Evolutionary conservation across 2,329 filamentous ascomycete genomes (phyloP).

Genomic region (Chaetomium olivaceum): DNA sequence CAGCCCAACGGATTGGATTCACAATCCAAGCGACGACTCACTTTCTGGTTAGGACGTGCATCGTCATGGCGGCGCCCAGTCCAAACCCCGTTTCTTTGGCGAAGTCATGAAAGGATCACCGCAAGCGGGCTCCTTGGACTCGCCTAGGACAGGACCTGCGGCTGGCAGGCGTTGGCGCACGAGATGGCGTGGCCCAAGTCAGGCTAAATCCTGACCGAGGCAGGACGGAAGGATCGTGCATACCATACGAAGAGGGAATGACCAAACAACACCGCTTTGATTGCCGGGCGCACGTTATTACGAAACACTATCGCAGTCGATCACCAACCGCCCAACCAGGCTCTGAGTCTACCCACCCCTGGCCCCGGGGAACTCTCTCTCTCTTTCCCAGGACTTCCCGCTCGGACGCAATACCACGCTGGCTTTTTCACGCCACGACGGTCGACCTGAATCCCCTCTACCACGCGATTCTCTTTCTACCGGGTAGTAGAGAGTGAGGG

Average conservation of each 20-base stretch:
- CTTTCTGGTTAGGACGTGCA: background rate
- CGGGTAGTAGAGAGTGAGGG: background rate
- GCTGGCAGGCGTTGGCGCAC: background rate
- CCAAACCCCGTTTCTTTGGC: background rate
- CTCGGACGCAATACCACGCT: background rate
- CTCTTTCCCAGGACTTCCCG: background rate
- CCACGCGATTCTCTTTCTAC: background rate
- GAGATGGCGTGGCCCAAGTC: background rate
- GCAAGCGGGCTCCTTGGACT: background rate
- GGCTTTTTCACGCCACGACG: background rate
- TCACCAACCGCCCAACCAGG: background rate
- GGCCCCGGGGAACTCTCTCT: too few species aligned
- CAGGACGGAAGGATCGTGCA: background rate
- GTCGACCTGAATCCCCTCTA: background rate
- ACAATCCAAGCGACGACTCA: background rate
- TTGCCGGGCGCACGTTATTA: background rate
- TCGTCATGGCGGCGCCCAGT: background rate
- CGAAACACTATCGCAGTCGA: background rate
- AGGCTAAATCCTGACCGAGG: background rate
- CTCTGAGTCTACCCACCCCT: background rate
- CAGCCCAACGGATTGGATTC: conserved; percentile 20
- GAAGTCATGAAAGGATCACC: background rate
- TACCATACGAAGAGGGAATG: background rate
- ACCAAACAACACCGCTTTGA: background rate
- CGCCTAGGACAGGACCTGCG: background rate